Conservation (phyloP, 805 yeast genomes). For the Saturnispora gosingensis region DNA sequence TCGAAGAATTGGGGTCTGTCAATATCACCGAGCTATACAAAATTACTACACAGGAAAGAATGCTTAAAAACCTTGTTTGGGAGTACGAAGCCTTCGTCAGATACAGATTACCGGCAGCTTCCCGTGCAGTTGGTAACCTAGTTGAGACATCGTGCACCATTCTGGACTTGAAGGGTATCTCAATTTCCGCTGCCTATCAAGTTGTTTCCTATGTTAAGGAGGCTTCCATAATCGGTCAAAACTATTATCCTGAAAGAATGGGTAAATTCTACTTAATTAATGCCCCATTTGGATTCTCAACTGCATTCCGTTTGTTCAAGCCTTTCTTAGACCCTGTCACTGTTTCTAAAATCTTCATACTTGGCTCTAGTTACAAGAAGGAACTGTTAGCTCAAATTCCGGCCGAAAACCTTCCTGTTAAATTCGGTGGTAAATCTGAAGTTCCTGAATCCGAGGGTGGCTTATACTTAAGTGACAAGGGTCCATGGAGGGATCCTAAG, state of each 20-base stretch:
- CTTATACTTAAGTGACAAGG: constrained; percentile 77
- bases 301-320: constrained; percentile 85
- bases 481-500: constrained; percentile 93
- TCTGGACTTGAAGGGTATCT: constrained; percentile 89
- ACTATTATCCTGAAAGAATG: constrained; percentile 98
- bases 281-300: constrained; percentile 95
- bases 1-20: constrained; percentile 89
- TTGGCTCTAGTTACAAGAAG: constrained; percentile 68
- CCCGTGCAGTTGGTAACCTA: constrained; percentile 66
- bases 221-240: constrained; percentile 91
- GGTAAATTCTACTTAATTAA: constrained; percentile 93
- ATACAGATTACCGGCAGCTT: constrained; percentile 87
- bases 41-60: constrained; percentile 89
- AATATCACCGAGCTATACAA: constrained; percentile 86
- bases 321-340: constrained; percentile 97
- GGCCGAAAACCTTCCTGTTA: constrained; percentile 79
- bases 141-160: constrained; percentile 96
- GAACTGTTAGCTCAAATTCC: constrained; percentile 91
- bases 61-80: constrained; percentile 94
- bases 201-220: constrained; percentile 85
- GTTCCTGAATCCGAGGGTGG: constrained; percentile 66
- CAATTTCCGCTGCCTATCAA: constrained; percentile 72
- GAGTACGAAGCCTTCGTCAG: constrained; percentile 88
- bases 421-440: constrained; percentile 79
- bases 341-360: constrained; percentile 84